Conservation (phyloP, 768 basidiomycete species). For the Floccularia luteovirens region DNA sequence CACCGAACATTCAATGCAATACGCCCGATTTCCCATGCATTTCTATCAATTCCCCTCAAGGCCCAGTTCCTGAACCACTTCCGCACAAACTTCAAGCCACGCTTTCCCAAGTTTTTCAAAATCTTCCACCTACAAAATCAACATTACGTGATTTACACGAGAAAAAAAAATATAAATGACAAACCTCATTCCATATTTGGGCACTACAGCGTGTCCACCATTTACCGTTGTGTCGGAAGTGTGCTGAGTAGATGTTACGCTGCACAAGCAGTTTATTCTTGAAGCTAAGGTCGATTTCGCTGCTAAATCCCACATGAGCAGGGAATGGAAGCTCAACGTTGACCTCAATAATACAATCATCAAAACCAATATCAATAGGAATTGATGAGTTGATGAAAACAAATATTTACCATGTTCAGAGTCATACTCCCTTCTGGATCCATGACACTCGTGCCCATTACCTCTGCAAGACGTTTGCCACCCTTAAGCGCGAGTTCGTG, state of each 20-base stretch:
- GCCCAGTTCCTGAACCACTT: slow-evolving; percentile 18
- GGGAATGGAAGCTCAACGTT: slow-evolving; percentile 36
- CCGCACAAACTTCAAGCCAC: slow-evolving; percentile 25
- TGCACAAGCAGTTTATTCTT: slow-evolving; percentile 22
- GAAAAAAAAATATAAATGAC: slow-evolving; percentile 2
- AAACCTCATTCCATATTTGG: slow-evolving; percentile 40
- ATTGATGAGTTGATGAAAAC: background rate
- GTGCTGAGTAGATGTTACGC: slow-evolving; percentile 24
- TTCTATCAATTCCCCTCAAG: slow-evolving; percentile 3
- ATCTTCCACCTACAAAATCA: slow-evolving; percentile 24
- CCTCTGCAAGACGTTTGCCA: slow-evolving; percentile 52
- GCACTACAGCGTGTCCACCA: slow-evolving; percentile 44
- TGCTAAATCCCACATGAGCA: slow-evolving; percentile 10
- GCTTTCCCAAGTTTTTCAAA: slow-evolving; percentile 32
- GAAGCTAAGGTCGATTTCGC: slow-evolving; percentile 16
- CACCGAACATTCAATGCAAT: no score
- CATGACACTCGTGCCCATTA: slow-evolving; percentile 58
- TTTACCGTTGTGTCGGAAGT: slow-evolving; percentile 26
- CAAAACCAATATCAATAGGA: background rate
- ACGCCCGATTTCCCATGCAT: no score
- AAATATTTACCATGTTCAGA: slow-evolving; percentile 65
- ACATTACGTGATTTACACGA: background rate
- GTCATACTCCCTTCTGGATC: slow-evolving; percentile 60
- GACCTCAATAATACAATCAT: slow-evolving; percentile 15
- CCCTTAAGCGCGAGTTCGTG: slow-evolving; percentile 65